phyloP scores from a whole-genome alignment of 2,329 filamentous ascomycete genomes.

The Fonsecaea monophora region DNA sequence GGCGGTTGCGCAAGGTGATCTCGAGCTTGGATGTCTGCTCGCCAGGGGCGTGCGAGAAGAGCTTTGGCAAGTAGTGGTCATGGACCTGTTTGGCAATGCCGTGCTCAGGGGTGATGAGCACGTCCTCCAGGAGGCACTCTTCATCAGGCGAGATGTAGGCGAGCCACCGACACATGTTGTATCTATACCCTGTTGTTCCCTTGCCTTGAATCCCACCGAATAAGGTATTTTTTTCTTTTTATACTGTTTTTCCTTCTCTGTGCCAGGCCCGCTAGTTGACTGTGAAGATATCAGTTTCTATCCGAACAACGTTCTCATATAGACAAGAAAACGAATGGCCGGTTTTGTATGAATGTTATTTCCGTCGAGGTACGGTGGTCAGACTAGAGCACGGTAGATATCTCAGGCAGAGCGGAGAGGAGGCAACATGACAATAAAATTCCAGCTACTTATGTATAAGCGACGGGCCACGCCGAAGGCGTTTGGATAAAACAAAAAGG shows the following conservation, averaged over 20 bases:
- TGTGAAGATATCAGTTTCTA: not conserved
- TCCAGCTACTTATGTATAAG: conserved; percentile 1
- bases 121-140: conserved; percentile 62
- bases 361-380: not conserved
- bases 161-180: conserved; percentile 60
- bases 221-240: not conserved
- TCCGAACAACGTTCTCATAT: not conserved
- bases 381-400: conserved; percentile 6
- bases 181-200: not conserved
- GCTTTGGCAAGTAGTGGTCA: conserved; percentile 62
- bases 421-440: not conserved
- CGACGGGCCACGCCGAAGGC: not conserved
- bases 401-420: conserved; percentile 12
- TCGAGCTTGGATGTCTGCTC: conserved; percentile 50
- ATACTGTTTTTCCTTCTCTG: not conserved
- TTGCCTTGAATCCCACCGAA: not conserved
- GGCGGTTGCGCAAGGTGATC: conserved; percentile 57
- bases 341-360: not conserved
- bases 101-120: conserved; percentile 56
- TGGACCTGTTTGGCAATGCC: conserved; percentile 55
- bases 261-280: no score
- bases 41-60: conserved; percentile 53
- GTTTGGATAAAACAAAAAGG: not conserved
- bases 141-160: conserved; percentile 61
- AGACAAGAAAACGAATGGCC: not conserved